phyloP scores from a whole-genome alignment of 78 protist genomes.

The Dictyostelium firmibasis region DNA sequence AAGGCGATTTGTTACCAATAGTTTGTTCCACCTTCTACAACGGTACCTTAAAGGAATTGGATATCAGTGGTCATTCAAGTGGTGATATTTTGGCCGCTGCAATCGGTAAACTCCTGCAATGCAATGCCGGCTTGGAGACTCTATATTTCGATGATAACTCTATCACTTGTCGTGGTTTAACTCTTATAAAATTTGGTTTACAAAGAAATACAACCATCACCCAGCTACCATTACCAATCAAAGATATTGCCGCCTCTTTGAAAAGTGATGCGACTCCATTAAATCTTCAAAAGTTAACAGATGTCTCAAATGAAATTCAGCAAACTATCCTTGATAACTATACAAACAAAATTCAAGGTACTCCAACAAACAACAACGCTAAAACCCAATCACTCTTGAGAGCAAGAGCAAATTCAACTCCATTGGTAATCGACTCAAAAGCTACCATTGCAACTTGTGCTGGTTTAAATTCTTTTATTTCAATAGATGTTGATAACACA shows the following conservation, averaged over 20 bases:
- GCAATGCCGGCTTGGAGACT: not conserved
- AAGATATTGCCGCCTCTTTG: constrained; percentile 49
- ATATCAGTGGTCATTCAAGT: constrained; percentile 52
- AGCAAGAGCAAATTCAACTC: not conserved
- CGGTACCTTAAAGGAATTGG: constrained; percentile 16
- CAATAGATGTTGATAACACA: constrained; percentile 19
- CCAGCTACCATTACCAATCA: constrained; percentile 66
- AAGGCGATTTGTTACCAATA: constrained; percentile 51
- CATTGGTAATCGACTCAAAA: constrained; percentile 35
- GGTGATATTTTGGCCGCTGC: constrained; percentile 75
- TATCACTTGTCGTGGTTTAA: constrained; percentile 37
- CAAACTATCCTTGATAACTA: constrained; percentile 26
- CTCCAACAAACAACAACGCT: not conserved
- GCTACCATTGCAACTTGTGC: constrained; percentile 59
- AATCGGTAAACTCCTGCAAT: constrained; percentile 47
- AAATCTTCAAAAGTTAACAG: constrained; percentile 1
- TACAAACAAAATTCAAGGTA: not conserved
- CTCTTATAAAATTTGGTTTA: constrained; percentile 62
- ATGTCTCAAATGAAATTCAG: constrained; percentile 40
- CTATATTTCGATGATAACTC: constrained; percentile 66
- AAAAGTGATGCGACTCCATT: constrained; percentile 6
- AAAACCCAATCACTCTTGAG: not conserved
- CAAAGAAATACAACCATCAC: constrained; percentile 36
- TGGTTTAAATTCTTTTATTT: constrained; percentile 50
- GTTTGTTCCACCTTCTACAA: constrained; percentile 26